Percentiles rank a stretch among this genome's conserved stretches.
Evolutionary conservation across 2,329 filamentous ascomycete species (phyloP).

Genomic region (Septoria petroselini): DNA sequence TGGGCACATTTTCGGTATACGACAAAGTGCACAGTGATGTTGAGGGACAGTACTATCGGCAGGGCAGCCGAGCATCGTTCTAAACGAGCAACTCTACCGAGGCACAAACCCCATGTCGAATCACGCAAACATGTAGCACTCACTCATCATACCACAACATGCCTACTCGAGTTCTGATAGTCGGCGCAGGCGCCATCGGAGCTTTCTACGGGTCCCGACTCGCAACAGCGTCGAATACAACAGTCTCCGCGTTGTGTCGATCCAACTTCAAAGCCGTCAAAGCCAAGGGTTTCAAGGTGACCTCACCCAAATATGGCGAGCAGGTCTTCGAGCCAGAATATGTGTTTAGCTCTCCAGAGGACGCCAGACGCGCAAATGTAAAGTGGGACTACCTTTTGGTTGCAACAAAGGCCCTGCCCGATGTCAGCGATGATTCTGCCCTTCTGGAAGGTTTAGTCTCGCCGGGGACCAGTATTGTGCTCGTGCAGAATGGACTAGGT

Average conservation of each 20-base stretch:
- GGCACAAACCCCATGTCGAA: background rate
- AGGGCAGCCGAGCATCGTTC: too few relatives aligned
- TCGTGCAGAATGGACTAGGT: slow-evolving; percentile 70
- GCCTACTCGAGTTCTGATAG: slow-evolving; percentile 60
- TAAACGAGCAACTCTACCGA: background rate
- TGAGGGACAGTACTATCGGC: too few relatives aligned
- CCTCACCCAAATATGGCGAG: slow-evolving; percentile 64
- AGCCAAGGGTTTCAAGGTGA: slow-evolving; percentile 59
- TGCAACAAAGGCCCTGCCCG: slow-evolving; percentile 67
- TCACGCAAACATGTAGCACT: background rate
- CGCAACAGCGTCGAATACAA: slow-evolving; percentile 51
- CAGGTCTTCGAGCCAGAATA: slow-evolving; percentile 62
- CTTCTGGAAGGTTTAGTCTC: slow-evolving; percentile 61
- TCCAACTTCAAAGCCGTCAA: slow-evolving; percentile 68
- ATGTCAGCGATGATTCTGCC: slow-evolving; percentile 60
- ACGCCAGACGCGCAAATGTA: slow-evolving; percentile 49
- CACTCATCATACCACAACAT: slow-evolving; percentile 31
- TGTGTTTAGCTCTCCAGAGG: slow-evolving; percentile 60
- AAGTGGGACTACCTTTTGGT: slow-evolving; percentile 66
- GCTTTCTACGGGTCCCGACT: slow-evolving; percentile 70
- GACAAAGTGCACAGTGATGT: too few relatives aligned
- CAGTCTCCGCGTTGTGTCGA: slow-evolving; percentile 68
- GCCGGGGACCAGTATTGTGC: slow-evolving; percentile 56
- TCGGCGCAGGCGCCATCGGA: slow-evolving; percentile 69
- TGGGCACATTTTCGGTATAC: too few relatives aligned